Conservation (phyloP, 768 basidiomycete species). For the Pholiota conissans region DNA sequence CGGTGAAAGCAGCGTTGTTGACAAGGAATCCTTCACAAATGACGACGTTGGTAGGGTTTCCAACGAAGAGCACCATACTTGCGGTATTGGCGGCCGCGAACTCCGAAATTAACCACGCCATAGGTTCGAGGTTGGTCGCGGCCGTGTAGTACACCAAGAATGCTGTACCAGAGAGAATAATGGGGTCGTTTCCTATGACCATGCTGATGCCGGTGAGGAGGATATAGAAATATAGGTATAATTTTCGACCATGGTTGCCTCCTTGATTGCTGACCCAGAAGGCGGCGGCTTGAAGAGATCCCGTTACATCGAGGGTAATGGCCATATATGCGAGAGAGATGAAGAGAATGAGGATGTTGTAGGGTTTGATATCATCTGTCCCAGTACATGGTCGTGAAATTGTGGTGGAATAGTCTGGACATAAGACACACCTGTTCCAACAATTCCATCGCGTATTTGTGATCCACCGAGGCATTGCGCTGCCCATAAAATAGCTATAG, state of each 20-base stretch:
- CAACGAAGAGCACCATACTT: slow-evolving; percentile 74
- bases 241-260: slow-evolving; percentile 65
- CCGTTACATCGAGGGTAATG: slow-evolving; percentile 87
- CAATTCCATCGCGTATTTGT: slow-evolving; percentile 75
- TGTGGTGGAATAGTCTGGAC: neutral
- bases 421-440: slow-evolving; percentile 36
- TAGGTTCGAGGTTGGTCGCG: slow-evolving; percentile 55
- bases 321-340: slow-evolving; percentile 92
- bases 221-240: slow-evolving; percentile 81
- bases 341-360: slow-evolving; percentile 93
- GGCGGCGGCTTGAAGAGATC: slow-evolving; percentile 82
- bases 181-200: slow-evolving; percentile 90
- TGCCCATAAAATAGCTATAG: slow-evolving; percentile 58
- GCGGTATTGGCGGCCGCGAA: slow-evolving; percentile 82
- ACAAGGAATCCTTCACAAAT: slow-evolving; percentile 84
- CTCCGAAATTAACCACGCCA: slow-evolving; percentile 72
- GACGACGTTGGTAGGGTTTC: slow-evolving; percentile 94
- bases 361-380: slow-evolving; percentile 75
- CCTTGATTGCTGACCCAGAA: slow-evolving; percentile 87
- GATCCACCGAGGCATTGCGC: slow-evolving; percentile 49
- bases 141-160: slow-evolving; percentile 89
- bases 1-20: slow-evolving; percentile 77
- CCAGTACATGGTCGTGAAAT: neutral
- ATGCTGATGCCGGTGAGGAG: slow-evolving; percentile 79
- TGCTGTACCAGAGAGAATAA: slow-evolving; percentile 88